phyloP scores from a whole-genome alignment of 2,329 filamentous ascomycete species.

The Monosporascus cannonballus region DNA sequence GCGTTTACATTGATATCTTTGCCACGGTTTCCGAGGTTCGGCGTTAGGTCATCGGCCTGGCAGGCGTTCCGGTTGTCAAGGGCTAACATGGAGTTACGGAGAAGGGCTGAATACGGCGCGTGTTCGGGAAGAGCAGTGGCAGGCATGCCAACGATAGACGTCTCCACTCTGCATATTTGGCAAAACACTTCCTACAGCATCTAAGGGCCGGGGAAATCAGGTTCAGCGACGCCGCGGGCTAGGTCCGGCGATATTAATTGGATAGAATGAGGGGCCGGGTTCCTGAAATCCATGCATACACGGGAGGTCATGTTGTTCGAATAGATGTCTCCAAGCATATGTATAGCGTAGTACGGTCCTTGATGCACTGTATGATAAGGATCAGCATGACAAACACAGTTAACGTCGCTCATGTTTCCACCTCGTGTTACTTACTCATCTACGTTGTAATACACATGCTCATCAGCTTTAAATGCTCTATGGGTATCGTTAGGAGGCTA shows the following conservation, averaged over 20 bases:
- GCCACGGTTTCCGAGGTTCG: neutral
- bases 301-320: neutral
- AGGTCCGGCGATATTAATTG: too few species aligned
- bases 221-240: neutral
- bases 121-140: slow-evolving; percentile 18
- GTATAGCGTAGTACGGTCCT: neutral
- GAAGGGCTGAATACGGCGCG: slow-evolving; percentile 6
- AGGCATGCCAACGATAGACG: slow-evolving; percentile 32
- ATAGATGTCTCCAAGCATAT: neutral
- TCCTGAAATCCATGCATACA: neutral
- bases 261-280: neutral
- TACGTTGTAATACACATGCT: too few species aligned
- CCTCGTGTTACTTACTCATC: too few species aligned
- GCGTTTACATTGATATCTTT: slow-evolving; percentile 2
- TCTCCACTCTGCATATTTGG: slow-evolving; percentile 42
- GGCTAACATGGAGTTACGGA: neutral
- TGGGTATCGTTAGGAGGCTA: too few species aligned
- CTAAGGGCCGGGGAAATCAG: slow-evolving; percentile 7
- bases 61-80: neutral
- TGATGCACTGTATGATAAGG: neutral
- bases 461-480: too few species aligned
- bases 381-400: too few species aligned
- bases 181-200: slow-evolving; percentile 11
- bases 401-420: too few species aligned
- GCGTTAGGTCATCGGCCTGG: neutral